Evolutionary conservation across 148 eudicot genomes (phyloP), one percentile per base, ranked within the genome.

Genomic region (Limonium bicolor): DNA sequence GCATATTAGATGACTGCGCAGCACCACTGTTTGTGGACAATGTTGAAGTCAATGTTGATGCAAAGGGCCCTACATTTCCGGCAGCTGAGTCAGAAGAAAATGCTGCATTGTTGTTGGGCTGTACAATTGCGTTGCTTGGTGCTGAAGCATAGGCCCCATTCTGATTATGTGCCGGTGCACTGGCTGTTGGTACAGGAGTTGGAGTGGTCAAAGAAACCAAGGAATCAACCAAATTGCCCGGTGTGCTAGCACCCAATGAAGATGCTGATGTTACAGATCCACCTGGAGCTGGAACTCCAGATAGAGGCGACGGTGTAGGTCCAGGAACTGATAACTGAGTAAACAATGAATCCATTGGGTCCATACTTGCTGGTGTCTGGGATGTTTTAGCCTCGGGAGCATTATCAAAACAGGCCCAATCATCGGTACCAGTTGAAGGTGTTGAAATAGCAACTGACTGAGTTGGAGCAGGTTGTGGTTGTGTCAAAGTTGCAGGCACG

Each of bases 371-470:
- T 39, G 85, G 67, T 33, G 74, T 58, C 60, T 72, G 68, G 49
- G 75, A 30, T 18, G 38, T 53, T 57, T 77, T 76, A 31, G 45
- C 56, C 50, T 60, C 74, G 0, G 65, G n/a, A 43, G 62, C 49
- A 20, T 69, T 65, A 66, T 78, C 95, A 61, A 92, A 92, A 66
- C 68, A 69, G 26, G 99, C 95, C 99, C 95, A 85, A 58, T 90
- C 69, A 58, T 78, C 75, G 58, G 58, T 55, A 41, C 17, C 43
- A 19, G 84, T 47, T 63, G 70, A 35, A 54, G 56, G 51, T 45
- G 74, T 53, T 42, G 64, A 46, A 46, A 71, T 75, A 4, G 48
- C 19, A 38, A 45, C 61, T 6, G 78, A 39, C 17, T 71, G 66
- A 51, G 24, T 50, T 13, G 56, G 27, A 38, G 46, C 44, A 16